Conservation (phyloP, 192 early-diverging fungal genomes). For the Mortierella claussenii region DNA sequence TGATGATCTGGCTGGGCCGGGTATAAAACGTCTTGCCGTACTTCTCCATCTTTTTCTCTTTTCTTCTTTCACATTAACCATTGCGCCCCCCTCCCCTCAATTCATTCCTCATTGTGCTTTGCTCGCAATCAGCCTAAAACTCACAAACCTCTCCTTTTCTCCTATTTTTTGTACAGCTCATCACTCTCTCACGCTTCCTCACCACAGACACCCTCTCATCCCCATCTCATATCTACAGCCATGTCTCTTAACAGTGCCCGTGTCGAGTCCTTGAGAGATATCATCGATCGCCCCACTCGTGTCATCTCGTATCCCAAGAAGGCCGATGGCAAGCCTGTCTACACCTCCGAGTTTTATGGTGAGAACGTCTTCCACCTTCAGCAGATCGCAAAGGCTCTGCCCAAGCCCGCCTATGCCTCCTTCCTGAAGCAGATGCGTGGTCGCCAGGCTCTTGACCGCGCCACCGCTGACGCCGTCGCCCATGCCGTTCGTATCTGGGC, state of each 20-base stretch:
- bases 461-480: slow-evolving; percentile 98
- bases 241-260: slow-evolving; percentile 58
- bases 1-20: too few species aligned
- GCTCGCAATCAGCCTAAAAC: too few species aligned
- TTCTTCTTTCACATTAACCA: too few species aligned
- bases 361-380: slow-evolving; percentile 95
- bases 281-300: slow-evolving; percentile 74
- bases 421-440: slow-evolving; percentile 96
- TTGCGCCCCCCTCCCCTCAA: too few species aligned
- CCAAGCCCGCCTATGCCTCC: slow-evolving; percentile 94
- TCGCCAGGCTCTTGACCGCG: slow-evolving; percentile 87
- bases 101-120: too few species aligned
- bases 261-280: slow-evolving; percentile 55
- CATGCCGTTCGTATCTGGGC: slow-evolving; percentile 99
- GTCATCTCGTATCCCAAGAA: slow-evolving; percentile 81
- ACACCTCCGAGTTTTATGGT: slow-evolving; percentile 92
- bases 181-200: not conserved
- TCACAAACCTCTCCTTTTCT: too few species aligned
- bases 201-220: not conserved
- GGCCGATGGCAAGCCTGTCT: slow-evolving; percentile 73
- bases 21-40: too few species aligned
- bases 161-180: too few species aligned
- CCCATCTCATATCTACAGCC: slow-evolving; percentile 7
- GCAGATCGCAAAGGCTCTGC: slow-evolving; percentile 87
- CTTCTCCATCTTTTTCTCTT: too few species aligned